Base-by-base conservation (phyloP, 75 land plant species). In the Sequoia sempervirens region DNA sequence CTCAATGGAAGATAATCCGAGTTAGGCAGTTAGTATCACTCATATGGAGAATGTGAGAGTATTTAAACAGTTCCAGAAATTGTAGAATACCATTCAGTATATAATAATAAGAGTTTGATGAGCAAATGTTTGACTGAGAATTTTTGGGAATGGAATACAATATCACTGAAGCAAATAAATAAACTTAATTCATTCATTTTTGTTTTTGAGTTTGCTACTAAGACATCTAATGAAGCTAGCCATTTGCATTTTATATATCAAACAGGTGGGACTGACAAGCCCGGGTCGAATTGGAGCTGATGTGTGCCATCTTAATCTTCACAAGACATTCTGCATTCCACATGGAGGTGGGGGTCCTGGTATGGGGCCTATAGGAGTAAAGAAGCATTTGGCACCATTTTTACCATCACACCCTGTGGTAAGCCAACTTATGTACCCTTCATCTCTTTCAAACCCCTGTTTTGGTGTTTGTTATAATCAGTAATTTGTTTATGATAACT, bases 321-420 rank as follows among this genome's bases (percentile, higher is more conserved):
- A 98, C 83, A 98, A 98, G 84, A 98, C 99, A 26, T 98, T 98
- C 83, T 98, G 99, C 84, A 98, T 98, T 84, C 99, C 99, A 3
- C 99, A 98, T 84, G 99, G 99, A 84, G 99, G 99, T 82, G 99
- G 99, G 61, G 99, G 99, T 68, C 99, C 99, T 84, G 98, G 99
- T 32, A 98, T 98, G 99, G 99, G 99, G 17, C 99, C 99, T 5
- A 98, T 98, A 85, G 98, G 99, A 76, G 99, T 98, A 84, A 98
- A 98, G 92, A 98, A 98, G 82, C 99, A 98, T 86, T 83, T 98
- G 81, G 98, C 99, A 66, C 97, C 99, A 68, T 98, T 94, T 85
- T 84, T 98, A 85, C 99, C 99, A 53, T 98, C 99, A 43, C 99
- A 98, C 86, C 99, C 98, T 47, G 98, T 98, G 94, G 99, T 98